A percentile compares a stretch with the other conserved stretches of the same genome.
phyloP scores from a whole-genome alignment of 2,329 filamentous ascomycete species.

The Boeremia lycopersici region DNA sequence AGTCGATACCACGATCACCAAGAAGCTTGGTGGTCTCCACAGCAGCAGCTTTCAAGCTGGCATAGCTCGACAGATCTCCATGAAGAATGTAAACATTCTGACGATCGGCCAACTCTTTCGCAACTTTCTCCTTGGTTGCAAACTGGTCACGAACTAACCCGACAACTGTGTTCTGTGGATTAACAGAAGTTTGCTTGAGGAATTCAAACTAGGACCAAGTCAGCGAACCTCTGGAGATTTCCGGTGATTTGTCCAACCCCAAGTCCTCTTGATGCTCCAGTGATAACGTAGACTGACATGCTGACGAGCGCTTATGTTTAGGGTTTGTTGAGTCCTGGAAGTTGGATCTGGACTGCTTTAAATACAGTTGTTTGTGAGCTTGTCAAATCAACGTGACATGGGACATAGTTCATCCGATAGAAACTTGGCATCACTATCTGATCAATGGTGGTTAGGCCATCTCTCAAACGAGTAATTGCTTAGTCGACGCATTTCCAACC shows the following conservation, averaged over 20 bases:
- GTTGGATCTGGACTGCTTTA: too few relatives aligned
- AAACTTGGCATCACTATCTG: too few relatives aligned
- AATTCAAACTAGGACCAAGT: slow-evolving; percentile 55
- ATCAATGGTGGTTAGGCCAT: too few relatives aligned
- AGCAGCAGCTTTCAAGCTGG: slow-evolving; percentile 28
- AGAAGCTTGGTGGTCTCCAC: slow-evolving; percentile 24
- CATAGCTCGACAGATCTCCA: slow-evolving; percentile 31
- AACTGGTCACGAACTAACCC: slow-evolving; percentile 48
- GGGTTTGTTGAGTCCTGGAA: too few relatives aligned
- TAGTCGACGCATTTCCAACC: too few relatives aligned
- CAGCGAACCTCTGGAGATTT: background rate
- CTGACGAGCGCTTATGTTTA: background rate
- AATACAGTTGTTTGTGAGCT: background rate
- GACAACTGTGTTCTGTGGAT: slow-evolving; percentile 40
- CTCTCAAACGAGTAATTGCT: too few relatives aligned
- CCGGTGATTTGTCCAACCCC: slow-evolving; percentile 28
- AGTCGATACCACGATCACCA: slow-evolving; percentile 51
- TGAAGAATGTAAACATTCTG: slow-evolving; percentile 32
- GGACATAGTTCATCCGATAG: too few relatives aligned
- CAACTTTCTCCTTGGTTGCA: slow-evolving; percentile 52
- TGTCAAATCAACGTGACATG: too few relatives aligned
- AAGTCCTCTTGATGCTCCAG: slow-evolving; percentile 35
- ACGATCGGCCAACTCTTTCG: slow-evolving; percentile 44
- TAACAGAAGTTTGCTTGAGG: slow-evolving; percentile 53
- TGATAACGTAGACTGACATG: slow-evolving; percentile 38